Evolutionary conservation across 805 yeast species (phyloP), one percentile per base, ranked within the genome.

Genomic region (Nakazawaea populi): DNA sequence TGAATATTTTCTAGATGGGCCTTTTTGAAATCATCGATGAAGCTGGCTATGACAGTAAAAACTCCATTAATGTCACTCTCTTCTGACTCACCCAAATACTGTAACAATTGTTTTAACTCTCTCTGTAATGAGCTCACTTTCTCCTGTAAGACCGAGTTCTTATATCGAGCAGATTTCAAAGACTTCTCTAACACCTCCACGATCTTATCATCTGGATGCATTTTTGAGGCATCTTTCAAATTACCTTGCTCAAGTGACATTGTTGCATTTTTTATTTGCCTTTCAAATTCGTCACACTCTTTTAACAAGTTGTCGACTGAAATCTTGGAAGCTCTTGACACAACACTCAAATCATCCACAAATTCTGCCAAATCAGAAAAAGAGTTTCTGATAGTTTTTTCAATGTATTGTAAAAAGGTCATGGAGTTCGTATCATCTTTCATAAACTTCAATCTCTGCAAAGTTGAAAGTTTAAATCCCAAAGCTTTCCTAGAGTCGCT

Each of bases 381-480:
- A 32, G 87, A 82, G 43, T 79, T 82, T 56, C 99, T 74, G n/a
- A 95, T 79, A 44, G 89, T 81, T 58, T 82, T 87, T 65, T 94
- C 99, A 49, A 95, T 89, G 65, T 91, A 91, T 63, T 95, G 96
- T 59, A 94, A 69, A 61, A 94, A 91, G 1, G 96, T 88, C 83
- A 87, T 83, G 5, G 89, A 79, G 63, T 92, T 91, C 53, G 83
- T 79, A 30, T 86, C 89, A 67, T 92, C 97, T 63, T 94, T 94
- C 69, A 95, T 84, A 58, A 95, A 90, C 34, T 86, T 88, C 52
- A 94, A 75, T 58, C 98, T 73, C 61, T 90, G 97, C 48, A 94
- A 74, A n/a, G 97, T 88, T 43, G 88, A 85, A 53, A 94, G 72
- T 60, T 87, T 86, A 75, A 95, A 95, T 3, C 99, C 99, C 56